Percentiles rank a stretch among this genome's conserved stretches.
Conservation (phyloP, 805 yeast species). For the Jamesozyma jinghongensis region DNA sequence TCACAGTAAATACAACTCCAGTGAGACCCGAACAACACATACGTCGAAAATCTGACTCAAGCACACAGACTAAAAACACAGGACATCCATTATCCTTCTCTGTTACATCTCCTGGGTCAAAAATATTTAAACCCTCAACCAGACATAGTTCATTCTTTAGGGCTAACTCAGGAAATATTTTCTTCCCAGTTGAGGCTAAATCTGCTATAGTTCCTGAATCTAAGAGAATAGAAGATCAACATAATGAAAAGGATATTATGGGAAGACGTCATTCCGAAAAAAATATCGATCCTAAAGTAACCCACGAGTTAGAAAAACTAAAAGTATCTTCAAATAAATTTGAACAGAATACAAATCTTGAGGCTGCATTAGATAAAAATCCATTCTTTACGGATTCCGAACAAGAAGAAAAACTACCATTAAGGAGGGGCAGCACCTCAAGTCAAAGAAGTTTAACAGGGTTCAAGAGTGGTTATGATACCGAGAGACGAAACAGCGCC, state of each 20-base stretch:
- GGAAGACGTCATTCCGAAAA: background rate
- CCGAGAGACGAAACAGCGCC: constrained; percentile 7
- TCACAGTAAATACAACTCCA: background rate
- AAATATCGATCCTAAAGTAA: too few relatives aligned
- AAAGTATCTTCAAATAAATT: too few relatives aligned
- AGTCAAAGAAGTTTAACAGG: too few relatives aligned
- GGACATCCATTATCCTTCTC: constrained; percentile 18
- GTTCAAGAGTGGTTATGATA: background rate
- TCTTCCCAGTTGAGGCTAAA: constrained; percentile 5
- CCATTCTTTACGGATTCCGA: constrained; percentile 2
- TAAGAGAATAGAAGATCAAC: background rate
- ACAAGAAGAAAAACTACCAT: too few relatives aligned
- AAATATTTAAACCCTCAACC: constrained; percentile 5
- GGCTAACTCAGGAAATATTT: background rate
- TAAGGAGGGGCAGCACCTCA: too few relatives aligned
- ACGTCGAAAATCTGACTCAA: constrained; percentile 21
- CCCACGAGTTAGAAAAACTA: too few relatives aligned
- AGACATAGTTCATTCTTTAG: background rate
- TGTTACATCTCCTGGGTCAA: constrained; percentile 15
- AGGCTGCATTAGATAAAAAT: background rate
- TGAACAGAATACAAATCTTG: too few relatives aligned
- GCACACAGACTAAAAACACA: constrained; percentile 8
- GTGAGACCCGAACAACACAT: constrained; percentile 5
- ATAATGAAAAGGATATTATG: background rate
- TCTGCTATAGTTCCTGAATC: background rate